Conservation (phyloP, 345 rosid species). For the Heritiera fomes region DNA sequence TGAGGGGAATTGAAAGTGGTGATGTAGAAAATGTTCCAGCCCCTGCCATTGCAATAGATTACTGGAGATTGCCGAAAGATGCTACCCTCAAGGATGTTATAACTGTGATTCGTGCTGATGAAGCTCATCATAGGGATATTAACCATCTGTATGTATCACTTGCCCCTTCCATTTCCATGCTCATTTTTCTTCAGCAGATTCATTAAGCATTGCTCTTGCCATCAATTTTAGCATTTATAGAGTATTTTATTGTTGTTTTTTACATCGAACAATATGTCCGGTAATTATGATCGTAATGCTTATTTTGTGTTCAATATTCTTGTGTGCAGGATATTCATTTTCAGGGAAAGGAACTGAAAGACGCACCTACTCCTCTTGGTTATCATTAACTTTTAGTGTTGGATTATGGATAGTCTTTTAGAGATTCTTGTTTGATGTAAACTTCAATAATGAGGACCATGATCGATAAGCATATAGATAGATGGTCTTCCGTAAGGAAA, state of each 20-base stretch:
- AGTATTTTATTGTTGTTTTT: not conserved
- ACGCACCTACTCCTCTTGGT: conserved; percentile 70
- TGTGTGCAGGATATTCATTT: conserved; percentile 63
- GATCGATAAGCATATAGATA: not conserved
- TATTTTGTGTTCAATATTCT: not conserved
- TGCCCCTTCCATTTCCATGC: not conserved
- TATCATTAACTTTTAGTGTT: conserved; percentile 41
- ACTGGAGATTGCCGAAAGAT: conserved; percentile 76
- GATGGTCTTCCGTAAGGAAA: too few species aligned
- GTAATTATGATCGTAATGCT: not conserved
- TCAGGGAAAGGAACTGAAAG: conserved; percentile 67
- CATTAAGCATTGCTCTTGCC: not conserved
- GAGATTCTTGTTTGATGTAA: not conserved
- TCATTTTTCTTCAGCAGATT: not conserved
- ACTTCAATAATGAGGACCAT: not conserved
- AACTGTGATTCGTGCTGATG: conserved; percentile 79
- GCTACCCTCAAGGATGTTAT: conserved; percentile 71
- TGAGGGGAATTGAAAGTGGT: conserved; percentile 62
- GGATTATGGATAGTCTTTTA: too few species aligned
- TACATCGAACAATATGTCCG: too few species aligned
- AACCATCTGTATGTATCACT: conserved; percentile 67
- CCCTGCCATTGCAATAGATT: conserved; percentile 78
- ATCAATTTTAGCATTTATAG: too few species aligned
- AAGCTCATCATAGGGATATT: conserved; percentile 86
- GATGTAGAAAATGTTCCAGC: conserved; percentile 64